Evolutionary conservation across 225 moss, liverwort and hornwort genomes (phyloP), one percentile per base, ranked within the genome.

Genomic region (Anthoceros angustus): DNA sequence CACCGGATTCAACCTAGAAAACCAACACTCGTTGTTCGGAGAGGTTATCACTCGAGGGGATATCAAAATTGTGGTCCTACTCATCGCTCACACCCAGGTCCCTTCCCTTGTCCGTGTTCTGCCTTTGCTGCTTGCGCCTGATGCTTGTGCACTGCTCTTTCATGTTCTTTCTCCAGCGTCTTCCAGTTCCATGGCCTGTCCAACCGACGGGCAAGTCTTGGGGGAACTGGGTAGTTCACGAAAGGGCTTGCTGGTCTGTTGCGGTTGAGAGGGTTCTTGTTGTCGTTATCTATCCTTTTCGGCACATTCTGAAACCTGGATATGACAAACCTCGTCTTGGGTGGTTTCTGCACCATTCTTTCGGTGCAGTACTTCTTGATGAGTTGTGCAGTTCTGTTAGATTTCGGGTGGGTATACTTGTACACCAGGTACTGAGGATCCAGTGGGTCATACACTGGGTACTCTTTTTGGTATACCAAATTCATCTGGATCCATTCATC

Each of bases 401-500:
- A 70, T 20, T 68, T 66, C 11, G 77, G 76, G 23, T 73, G 12
- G 7, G 55, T 55, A 23, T 55, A 55, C 55, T 55, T 55, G 23
- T 55, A 23, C 7, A 55, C 79, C 63, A 77, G 3, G 9, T 64
- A 42, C 21, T 38, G 49, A 5, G 66, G 63, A 0, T 39, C 10
- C 9, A 77, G 72, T 4, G 14, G 38, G 64, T 71, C 77, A 7
- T 66, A 69, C 23, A 82, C 67, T 0, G 85, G 85, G 63, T 76
- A 63, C 76, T 75, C 80, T 4, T 73, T 66, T 63, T 81, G 71
- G 70, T 76, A 79, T 43, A 73, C 70, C 46, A 71, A 40, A 41
- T 84, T 84, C 84, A 85, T 85, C 43, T 82, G 64, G 0, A 80
- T 40, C 82, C 84, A 85, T 4, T 38, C 75, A 40, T 80, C 71